Percentiles rank a stretch among this genome's conserved stretches.
Evolutionary conservation across 75 land plant species (phyloP).

Genomic region (Pseudotsuga menziesii): DNA sequence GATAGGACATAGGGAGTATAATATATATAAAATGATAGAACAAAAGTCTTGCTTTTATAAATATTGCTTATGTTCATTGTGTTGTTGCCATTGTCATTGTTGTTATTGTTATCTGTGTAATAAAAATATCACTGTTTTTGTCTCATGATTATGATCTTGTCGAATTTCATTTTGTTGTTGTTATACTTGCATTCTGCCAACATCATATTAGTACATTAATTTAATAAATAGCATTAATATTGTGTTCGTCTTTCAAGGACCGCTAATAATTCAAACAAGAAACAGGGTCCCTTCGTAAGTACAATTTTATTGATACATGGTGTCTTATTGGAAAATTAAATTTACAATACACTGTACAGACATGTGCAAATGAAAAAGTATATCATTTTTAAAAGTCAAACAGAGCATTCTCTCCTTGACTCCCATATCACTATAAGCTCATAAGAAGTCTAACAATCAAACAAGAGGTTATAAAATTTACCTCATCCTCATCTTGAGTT

Average conservation of each 20-base stretch:
- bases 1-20: too few species aligned
- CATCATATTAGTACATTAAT: background rate
- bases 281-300: background rate
- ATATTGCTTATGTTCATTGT: too few species aligned
- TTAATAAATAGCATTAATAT: background rate
- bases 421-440: background rate
- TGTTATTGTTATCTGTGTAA: too few species aligned
- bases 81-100: too few species aligned
- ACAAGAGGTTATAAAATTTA: slow-evolving; percentile 13
- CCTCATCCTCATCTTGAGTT: slow-evolving; percentile 99
- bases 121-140: too few species aligned
- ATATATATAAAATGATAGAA: too few species aligned
- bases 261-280: background rate
- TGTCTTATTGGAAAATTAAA: background rate
- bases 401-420: background rate
- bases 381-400: too few species aligned
- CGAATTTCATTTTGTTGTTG: too few species aligned
- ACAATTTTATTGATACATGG: background rate
- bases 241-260: background rate
- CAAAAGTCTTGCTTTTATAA: too few species aligned
- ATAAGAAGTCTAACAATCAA: slow-evolving; percentile 1
- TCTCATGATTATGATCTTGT: too few species aligned
- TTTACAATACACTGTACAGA: background rate
- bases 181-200: background rate
- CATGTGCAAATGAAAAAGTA: too few species aligned